Conservation (phyloP, 2,329 filamentous ascomycete species). For the Colletotrichum tamarilloi region DNA sequence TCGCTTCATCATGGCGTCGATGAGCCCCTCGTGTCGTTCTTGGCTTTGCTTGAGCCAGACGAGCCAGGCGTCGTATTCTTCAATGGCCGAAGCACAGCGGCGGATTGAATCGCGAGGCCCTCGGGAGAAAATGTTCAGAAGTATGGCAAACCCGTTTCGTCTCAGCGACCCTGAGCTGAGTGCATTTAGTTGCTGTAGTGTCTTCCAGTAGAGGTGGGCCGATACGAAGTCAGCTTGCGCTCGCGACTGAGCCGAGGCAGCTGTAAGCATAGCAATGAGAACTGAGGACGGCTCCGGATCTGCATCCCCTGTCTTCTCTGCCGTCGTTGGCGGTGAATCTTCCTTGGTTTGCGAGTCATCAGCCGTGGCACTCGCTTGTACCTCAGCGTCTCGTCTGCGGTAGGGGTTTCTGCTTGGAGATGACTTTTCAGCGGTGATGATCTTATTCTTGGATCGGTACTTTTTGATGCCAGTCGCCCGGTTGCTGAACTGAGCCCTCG, state of each 20-base stretch:
- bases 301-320: slow-evolving; percentile 32
- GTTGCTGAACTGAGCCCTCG: slow-evolving; percentile 76
- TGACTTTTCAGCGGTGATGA: slow-evolving; percentile 62
- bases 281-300: slow-evolving; percentile 50
- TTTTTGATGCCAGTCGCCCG: slow-evolving; percentile 71
- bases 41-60: slow-evolving; percentile 87
- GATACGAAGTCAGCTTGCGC: slow-evolving; percentile 85
- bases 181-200: slow-evolving; percentile 77
- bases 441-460: slow-evolving; percentile 69
- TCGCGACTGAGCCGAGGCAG: slow-evolving; percentile 80
- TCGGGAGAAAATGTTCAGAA: slow-evolving; percentile 79
- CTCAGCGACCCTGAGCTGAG: slow-evolving; percentile 71
- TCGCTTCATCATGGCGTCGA: slow-evolving; percentile 79
- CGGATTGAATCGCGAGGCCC: slow-evolving; percentile 77
- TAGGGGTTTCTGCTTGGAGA: slow-evolving; percentile 71
- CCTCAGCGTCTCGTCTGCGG: slow-evolving; percentile 46
- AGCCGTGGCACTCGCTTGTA: neutral
- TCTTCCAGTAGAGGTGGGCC: slow-evolving; percentile 87
- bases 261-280: slow-evolving; percentile 78
- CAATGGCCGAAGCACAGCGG: slow-evolving; percentile 76
- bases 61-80: slow-evolving; percentile 84
- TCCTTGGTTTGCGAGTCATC: slow-evolving; percentile 26
- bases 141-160: slow-evolving; percentile 75
- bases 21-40: slow-evolving; percentile 78
- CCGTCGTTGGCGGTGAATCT: neutral